Percentiles rank a stretch among this genome's conserved stretches.
phyloP scores from a whole-genome alignment of 1,284 basidiomycete genomes.

The Ustilago esculenta region DNA sequence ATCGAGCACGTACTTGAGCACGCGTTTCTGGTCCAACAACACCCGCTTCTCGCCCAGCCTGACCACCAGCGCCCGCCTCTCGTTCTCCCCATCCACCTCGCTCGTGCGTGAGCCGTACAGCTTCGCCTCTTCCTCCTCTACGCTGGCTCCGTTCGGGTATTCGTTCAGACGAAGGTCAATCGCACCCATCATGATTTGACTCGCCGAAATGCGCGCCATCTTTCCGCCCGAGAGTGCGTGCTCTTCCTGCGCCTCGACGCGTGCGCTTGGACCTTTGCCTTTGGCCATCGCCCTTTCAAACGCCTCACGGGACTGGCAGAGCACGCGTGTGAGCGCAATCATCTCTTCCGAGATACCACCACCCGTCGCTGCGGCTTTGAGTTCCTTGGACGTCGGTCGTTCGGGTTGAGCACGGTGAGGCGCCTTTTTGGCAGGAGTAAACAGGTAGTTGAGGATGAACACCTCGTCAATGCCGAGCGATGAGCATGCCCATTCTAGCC shows the following conservation, averaged over 20 bases:
- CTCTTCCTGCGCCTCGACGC: conserved; percentile 70
- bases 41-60: conserved; percentile 83
- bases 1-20: conserved; percentile 41
- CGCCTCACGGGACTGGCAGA: conserved; percentile 74
- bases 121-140: conserved; percentile 73
- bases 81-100: conserved; percentile 21
- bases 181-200: conserved; percentile 40
- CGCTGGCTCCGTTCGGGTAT: conserved; percentile 24
- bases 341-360: conserved; percentile 74
- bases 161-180: conserved; percentile 36
- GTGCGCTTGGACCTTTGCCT: conserved; percentile 81
- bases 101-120: conserved; percentile 54
- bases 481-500: conserved; percentile 57
- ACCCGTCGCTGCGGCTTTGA: conserved; percentile 67
- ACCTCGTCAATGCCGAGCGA: conserved; percentile 60
- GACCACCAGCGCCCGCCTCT: conserved; percentile 76
- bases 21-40: conserved; percentile 67
- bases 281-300: conserved; percentile 76
- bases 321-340: conserved; percentile 77
- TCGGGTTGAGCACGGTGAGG: conserved; percentile 49
- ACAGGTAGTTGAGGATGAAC: conserved; percentile 56
- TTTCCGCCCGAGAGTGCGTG: conserved; percentile 17
- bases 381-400: conserved; percentile 28
- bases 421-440: conserved; percentile 38
- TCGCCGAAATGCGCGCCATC: conserved; percentile 15